A percentile compares a stretch with the other conserved stretches of the same genome.
These are phyloP conservation scores for Sarocladiaceae sp. DNA, from an alignment of 2,329 filamentous ascomycete species.

Conservation along the genomic window DNA sequence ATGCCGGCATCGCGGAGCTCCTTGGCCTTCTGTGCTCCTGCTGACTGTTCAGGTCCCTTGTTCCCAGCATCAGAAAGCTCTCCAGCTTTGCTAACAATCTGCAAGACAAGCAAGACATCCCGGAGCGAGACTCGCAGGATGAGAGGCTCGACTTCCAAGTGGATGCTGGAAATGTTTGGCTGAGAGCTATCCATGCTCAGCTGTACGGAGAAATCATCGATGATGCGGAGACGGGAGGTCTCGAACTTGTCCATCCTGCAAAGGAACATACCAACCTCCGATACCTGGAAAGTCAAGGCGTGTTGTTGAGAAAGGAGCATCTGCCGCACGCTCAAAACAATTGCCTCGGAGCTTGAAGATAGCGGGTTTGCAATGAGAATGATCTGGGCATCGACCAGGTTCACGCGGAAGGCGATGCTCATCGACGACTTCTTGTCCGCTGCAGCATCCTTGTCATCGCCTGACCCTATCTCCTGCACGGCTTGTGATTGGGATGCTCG, in stretches of 20 bases:
- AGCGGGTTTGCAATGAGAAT: constrained; percentile 94
- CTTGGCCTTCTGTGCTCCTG: constrained; percentile 49
- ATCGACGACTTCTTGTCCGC: constrained; percentile 36
- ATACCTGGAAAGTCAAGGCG: constrained; percentile 86
- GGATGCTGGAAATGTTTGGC: constrained; percentile 65
- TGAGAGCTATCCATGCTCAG: constrained; percentile 72
- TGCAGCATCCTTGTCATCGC: constrained; percentile 4
- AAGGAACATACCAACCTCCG: constrained; percentile 94
- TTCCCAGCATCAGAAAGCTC: constrained; percentile 64
- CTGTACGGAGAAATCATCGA: constrained; percentile 93
- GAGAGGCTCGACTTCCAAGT: constrained; percentile 83
- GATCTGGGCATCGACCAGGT: constrained; percentile 92
- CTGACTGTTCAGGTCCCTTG: constrained; percentile 24
- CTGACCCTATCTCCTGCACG: constrained; percentile 13
- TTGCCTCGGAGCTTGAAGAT: constrained; percentile 84
- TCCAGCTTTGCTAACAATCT: constrained; percentile 85
- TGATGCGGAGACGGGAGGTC: constrained; percentile 78
- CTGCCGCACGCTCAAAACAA: constrained; percentile 91
- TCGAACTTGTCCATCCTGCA: constrained; percentile 99
- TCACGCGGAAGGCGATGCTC: constrained; percentile 81
- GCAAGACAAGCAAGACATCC: constrained; percentile 88
- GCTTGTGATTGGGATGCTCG: constrained; percentile 9
- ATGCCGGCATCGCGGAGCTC: constrained; percentile 43
- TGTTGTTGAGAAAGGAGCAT: constrained; percentile 90
- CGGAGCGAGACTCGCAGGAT: constrained; percentile 85